Evolutionary conservation across 148 eudicot genomes (phyloP).

Genomic region (Chenopodium formosanum): DNA sequence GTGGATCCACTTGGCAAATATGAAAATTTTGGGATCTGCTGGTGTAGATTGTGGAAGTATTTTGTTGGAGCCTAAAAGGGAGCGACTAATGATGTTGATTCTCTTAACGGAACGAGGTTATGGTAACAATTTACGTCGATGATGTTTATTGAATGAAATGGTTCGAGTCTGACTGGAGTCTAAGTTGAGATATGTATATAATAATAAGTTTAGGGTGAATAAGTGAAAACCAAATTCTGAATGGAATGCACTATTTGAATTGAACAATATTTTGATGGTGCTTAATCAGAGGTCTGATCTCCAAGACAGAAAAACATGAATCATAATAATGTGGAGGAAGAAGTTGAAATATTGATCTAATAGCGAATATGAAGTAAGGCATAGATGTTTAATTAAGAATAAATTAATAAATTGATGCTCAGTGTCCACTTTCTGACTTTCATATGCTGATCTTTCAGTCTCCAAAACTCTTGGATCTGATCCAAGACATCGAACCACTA

Average conservation of each 20-base stretch:
- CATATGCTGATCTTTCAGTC: conserved; percentile 46
- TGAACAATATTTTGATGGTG: background rate
- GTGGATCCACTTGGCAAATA: background rate
- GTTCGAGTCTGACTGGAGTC: no score
- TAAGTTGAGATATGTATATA: background rate
- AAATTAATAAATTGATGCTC: conserved; percentile 2
- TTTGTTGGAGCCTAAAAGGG: background rate
- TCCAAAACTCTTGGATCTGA: conserved; percentile 63
- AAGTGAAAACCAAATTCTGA: background rate
- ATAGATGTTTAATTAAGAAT: background rate
- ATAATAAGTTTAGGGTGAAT: background rate
- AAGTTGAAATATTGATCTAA: background rate
- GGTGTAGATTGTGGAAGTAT: background rate
- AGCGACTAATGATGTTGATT: background rate
- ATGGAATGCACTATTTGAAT: background rate
- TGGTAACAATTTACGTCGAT: background rate
- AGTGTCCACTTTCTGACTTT: conserved; percentile 8
- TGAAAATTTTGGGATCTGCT: background rate
- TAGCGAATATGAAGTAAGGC: background rate
- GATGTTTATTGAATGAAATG: background rate
- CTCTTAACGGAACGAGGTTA: background rate
- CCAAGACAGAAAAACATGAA: background rate
- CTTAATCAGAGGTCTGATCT: background rate
- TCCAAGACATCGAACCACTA: conserved; percentile 93
- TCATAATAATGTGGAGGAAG: no score